Base-by-base conservation (phyloP, 352 stramenopile genomes). In the Poterioochromonas sp. region DNA sequence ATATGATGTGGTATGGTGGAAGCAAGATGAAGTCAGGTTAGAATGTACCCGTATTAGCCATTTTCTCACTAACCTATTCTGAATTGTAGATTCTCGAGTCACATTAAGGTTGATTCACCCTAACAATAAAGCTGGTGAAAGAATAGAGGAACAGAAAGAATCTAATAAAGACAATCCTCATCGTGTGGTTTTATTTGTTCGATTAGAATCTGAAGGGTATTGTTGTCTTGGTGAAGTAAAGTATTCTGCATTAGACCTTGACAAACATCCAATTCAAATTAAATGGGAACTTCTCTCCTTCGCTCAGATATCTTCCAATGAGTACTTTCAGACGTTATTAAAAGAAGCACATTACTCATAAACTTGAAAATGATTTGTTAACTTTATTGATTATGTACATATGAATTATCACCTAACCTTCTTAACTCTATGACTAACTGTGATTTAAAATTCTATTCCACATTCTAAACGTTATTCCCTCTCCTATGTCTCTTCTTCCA, bases 1-100 rank as follows among this genome's bases (percentile, higher is more conserved):
- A 37, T 58, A 53, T 76, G 22, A 58, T 37, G 65, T 76, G 65
- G 65, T 76, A 37, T 40, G 65, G 65, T 35, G 41, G 65, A 11
- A 58, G 41, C 37, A 76, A 32, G 54, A 76, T 76, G 65, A 60
- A 53, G 8, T 2, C 8, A 70, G 60, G 60, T 70, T 43, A n/a
- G n/a, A n/a, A n/a, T n/a, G n/a, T n/a, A n/a, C n/a, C n/a, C n/a
- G n/a, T n/a, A n/a, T n/a, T n/a, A n/a, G n/a, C n/a, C n/a, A n/a
- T n/a, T n/a, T n/a, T n/a, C n/a, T n/a, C n/a, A n/a, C n/a, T n/a
- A n/a, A n/a, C n/a, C n/a, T n/a, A n/a, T n/a, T n/a, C n/a, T n/a
- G n/a, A n/a, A 20, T 20, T 65, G n/a, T 39, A 32, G 54, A 32
- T 32, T 65, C 54, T 32, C 54, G 8, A 12, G 34, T 65, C 54